Evolutionary conservation across 2,329 filamentous ascomycete genomes (phyloP).

Genomic region (Sclerotinia sclerotiorum): DNA sequence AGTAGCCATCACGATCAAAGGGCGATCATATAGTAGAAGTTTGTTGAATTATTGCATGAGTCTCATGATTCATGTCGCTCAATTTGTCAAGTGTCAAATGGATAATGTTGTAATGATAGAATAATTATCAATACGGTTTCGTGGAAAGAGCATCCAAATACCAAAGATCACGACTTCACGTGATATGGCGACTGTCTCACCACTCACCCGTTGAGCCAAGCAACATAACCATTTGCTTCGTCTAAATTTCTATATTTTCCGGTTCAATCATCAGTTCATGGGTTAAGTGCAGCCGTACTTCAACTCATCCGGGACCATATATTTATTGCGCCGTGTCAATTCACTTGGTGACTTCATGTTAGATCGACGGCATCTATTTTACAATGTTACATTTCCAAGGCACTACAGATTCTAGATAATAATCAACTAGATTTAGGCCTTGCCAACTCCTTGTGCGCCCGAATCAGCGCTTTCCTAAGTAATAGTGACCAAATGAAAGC

Average conservation of each 20-base stretch:
- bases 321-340: neutral
- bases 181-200: neutral
- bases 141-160: constrained; percentile 9
- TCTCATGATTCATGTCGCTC: constrained; percentile 1
- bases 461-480: neutral
- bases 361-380: neutral
- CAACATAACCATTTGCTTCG: neutral
- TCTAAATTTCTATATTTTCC: no score
- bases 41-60: constrained; percentile 1
- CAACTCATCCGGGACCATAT: no score
- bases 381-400: neutral
- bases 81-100: neutral
- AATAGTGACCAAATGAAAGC: constrained; percentile 22
- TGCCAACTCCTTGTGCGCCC: neutral
- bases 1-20: constrained; percentile 14
- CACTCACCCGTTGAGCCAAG: neutral
- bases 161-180: constrained; percentile 2
- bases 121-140: neutral
- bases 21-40: neutral
- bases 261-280: neutral
- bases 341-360: neutral
- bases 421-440: constrained; percentile 12
- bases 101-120: neutral
- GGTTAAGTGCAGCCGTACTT: neutral
- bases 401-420: neutral